Percentiles rank a stretch among this genome's conserved stretches.
Evolutionary conservation across 139 green algal genomes (phyloP).

Genomic region (Chlorella sp.): DNA sequence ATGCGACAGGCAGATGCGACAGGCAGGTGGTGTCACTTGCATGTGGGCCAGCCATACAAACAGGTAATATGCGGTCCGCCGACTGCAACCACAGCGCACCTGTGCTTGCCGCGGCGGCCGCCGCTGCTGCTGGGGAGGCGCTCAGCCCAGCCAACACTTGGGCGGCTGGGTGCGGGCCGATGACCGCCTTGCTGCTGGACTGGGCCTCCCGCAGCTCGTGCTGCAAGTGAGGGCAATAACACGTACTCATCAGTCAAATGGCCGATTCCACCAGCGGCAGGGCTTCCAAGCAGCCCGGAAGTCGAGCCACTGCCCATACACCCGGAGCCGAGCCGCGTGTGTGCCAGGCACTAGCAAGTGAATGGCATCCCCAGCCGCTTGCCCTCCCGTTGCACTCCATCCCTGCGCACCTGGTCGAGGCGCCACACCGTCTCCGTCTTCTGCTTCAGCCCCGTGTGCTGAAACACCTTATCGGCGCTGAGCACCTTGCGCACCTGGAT

Average conservation of each 20-base stretch:
- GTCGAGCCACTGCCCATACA: too few relatives aligned
- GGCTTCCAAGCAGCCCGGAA: too few relatives aligned
- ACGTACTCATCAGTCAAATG: not conserved
- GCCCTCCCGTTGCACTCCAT: too few relatives aligned
- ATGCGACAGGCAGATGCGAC: too few relatives aligned
- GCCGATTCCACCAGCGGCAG: too few relatives aligned
- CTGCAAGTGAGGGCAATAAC: not conserved
- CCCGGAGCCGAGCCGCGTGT: too few relatives aligned
- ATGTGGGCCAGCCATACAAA: not conserved
- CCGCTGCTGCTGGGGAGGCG: too few relatives aligned
- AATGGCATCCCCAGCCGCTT: not conserved
- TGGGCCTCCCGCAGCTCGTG: slow-evolving; percentile 10
- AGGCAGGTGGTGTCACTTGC: too few relatives aligned
- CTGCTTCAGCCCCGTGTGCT: slow-evolving; percentile 46
- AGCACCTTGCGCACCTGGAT: slow-evolving; percentile 57
- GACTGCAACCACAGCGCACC: not conserved
- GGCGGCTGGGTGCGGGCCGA: too few relatives aligned
- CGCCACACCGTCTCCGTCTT: slow-evolving; percentile 53
- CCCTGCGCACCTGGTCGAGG: slow-evolving; percentile 27
- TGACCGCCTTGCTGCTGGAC: not conserved
- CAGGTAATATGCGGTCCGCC: not conserved
- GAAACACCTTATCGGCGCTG: slow-evolving; percentile 42
- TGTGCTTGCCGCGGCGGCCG: not conserved
- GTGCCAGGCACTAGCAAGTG: too few relatives aligned
- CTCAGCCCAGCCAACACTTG: too few relatives aligned